Conservation (phyloP, 495 filamentous ascomycete species). For the Apodospora peruviana region DNA sequence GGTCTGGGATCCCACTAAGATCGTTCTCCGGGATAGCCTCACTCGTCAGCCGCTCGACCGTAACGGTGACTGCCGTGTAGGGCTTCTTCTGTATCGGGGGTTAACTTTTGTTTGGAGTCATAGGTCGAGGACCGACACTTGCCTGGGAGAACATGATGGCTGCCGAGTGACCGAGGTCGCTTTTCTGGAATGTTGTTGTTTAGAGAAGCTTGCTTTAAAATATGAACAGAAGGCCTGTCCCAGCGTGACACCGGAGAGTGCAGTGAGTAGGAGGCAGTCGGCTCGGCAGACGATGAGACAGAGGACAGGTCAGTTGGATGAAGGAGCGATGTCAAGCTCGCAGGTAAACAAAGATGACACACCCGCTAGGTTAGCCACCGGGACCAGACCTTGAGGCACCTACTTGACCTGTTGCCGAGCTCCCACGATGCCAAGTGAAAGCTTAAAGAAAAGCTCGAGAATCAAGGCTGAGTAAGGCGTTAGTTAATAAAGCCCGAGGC, state of each 20-base stretch:
- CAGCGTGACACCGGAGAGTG: too few relatives aligned
- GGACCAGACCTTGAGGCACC: not conserved
- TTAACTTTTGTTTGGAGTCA: not conserved
- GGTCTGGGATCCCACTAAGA: conserved; percentile 82
- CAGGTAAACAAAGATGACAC: too few relatives aligned
- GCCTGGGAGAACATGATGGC: conserved; percentile 39
- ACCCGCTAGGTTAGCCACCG: not conserved
- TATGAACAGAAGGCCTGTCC: not conserved
- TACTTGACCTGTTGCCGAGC: not conserved
- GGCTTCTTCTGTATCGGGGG: conserved; percentile 69
- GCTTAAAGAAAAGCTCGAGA: not conserved
- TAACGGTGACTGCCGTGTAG: conserved; percentile 90
- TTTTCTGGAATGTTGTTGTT: not conserved
- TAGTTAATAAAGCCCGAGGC: not conserved
- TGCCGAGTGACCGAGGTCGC: not conserved
- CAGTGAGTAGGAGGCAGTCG: not conserved
- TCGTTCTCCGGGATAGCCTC: conserved; percentile 89
- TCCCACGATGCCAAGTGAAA: not conserved
- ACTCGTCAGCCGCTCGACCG: conserved; percentile 83
- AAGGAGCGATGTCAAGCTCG: not conserved
- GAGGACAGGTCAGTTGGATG: not conserved
- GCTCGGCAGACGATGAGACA: not conserved
- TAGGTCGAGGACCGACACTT: conserved; percentile 5
- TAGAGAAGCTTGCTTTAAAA: not conserved
- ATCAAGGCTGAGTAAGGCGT: not conserved